These are phyloP conservation scores for Bipolaris cookei DNA, from an alignment of 2,329 filamentous ascomycete species.

Conservation along the genomic window DNA sequence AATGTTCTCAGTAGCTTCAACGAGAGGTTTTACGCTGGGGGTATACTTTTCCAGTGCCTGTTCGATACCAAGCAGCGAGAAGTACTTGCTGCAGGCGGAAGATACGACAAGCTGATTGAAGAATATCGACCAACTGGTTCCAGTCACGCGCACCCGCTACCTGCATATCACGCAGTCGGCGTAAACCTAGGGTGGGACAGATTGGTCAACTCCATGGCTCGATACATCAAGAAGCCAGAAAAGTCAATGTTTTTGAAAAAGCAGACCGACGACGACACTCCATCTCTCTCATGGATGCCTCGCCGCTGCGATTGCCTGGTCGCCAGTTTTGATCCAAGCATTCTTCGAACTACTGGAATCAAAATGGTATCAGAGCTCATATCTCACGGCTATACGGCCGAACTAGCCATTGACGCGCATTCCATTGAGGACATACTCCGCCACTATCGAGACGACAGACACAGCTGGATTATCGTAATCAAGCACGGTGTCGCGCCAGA, in stretches of 20 bases:
- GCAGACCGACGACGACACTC: slow-evolving; percentile 64
- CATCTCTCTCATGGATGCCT: slow-evolving; percentile 47
- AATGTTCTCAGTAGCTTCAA: slow-evolving; percentile 87
- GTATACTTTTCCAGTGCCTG: slow-evolving; percentile 87
- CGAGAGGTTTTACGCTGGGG: slow-evolving; percentile 81
- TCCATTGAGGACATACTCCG: slow-evolving; percentile 80
- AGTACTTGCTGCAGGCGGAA: slow-evolving; percentile 90
- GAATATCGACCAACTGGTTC: slow-evolving; percentile 77
- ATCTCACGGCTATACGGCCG: slow-evolving; percentile 82
- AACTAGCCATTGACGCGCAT: slow-evolving; percentile 79
- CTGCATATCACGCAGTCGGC: slow-evolving; percentile 77
- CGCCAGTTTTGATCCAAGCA: slow-evolving; percentile 80
- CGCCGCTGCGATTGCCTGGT: slow-evolving; percentile 84
- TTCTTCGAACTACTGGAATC: slow-evolving; percentile 77
- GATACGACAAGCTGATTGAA: slow-evolving; percentile 88
- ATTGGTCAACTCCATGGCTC: slow-evolving; percentile 67
- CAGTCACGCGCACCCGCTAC: slow-evolving; percentile 54
- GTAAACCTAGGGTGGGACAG: slow-evolving; percentile 91
- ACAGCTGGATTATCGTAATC: slow-evolving; percentile 88
- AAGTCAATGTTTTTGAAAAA: slow-evolving; percentile 70
- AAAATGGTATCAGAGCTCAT: slow-evolving; percentile 81
- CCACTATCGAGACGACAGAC: slow-evolving; percentile 76
- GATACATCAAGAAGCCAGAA: slow-evolving; percentile 56
- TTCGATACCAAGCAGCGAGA: slow-evolving; percentile 82
- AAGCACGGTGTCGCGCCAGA: slow-evolving; percentile 71